Conservation (phyloP, 2,329 filamentous ascomycete species). For the Pseudogymnoascus sp. region DNA sequence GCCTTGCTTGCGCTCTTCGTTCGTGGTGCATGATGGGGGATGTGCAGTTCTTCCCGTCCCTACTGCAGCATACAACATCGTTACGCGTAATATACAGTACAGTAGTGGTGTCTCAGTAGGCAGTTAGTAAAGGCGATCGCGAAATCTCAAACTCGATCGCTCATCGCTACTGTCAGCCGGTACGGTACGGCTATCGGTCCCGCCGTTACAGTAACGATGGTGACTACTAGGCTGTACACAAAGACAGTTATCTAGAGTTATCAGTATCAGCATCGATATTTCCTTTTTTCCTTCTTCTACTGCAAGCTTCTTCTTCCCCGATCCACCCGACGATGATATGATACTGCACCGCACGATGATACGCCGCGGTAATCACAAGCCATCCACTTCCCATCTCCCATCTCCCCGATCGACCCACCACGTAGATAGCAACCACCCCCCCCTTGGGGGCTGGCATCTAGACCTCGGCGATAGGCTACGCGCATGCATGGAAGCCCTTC, state of each 20-base stretch:
- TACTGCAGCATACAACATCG: not conserved
- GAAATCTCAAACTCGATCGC: not conserved
- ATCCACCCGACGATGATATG: too few relatives aligned
- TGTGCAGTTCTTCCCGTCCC: not conserved
- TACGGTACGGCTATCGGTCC: not conserved
- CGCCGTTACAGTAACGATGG: too few relatives aligned
- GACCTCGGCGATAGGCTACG: too few relatives aligned
- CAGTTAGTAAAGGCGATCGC: not conserved
- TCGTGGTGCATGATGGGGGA: not conserved
- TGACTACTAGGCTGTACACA: not conserved
- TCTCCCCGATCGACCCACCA: not conserved
- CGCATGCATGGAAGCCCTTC: too few relatives aligned
- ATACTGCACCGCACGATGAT: not conserved
- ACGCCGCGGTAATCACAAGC: not conserved
- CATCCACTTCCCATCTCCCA: not conserved
- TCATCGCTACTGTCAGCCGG: not conserved
- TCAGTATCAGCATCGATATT: not conserved
- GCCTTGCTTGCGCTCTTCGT: not conserved
- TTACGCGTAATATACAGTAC: not conserved
- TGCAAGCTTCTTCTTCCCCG: too few relatives aligned
- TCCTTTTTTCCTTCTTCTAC: not conserved
- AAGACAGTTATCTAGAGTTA: too few relatives aligned
- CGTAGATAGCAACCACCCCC: too few relatives aligned
- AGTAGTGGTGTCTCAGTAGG: too few relatives aligned
- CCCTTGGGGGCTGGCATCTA: too few relatives aligned